A percentile compares a stretch with the other conserved stretches of the same genome.
These are phyloP conservation scores for Sordariomycetes sp. DNA, from an alignment of 2,329 filamentous ascomycete species.

Conservation along the genomic window DNA sequence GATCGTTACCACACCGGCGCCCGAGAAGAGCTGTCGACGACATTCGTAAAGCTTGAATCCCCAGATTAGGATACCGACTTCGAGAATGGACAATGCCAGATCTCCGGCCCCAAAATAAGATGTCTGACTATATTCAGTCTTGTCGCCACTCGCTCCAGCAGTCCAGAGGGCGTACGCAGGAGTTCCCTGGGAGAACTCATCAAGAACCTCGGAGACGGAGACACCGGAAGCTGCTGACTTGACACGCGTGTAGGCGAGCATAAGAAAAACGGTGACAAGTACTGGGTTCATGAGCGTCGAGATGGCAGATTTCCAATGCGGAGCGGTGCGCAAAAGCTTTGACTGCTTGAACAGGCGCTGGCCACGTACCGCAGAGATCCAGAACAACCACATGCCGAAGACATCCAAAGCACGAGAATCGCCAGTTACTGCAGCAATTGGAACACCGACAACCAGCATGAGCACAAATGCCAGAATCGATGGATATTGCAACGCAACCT, in stretches of 20 bases:
- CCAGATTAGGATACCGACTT: conserved; percentile 42
- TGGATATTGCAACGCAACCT: conserved; percentile 10
- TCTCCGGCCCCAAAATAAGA: conserved; percentile 37
- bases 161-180: conserved; percentile 26
- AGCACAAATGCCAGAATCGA: conserved; percentile 20
- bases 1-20: conserved; percentile 28
- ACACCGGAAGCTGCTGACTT: conserved; percentile 22
- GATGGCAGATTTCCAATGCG: conserved; percentile 17
- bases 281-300: conserved; percentile 37
- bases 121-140: conserved; percentile 8
- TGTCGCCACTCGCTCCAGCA: conserved; percentile 4
- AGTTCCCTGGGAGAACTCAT: conserved; percentile 21
- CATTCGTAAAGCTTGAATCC: conserved; percentile 45
- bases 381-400: conserved; percentile 36
- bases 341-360: conserved; percentile 25
- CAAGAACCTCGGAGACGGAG: conserved; percentile 18
- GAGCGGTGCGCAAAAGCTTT: neutral
- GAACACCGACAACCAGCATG: conserved; percentile 28
- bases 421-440: conserved; percentile 20
- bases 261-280: conserved; percentile 32
- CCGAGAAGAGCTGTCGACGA: conserved; percentile 33
- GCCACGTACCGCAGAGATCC: conserved; percentile 30
- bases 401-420: conserved; percentile 34
- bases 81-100: conserved; percentile 35
- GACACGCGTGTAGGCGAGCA: conserved; percentile 31